Conservation (phyloP, 2,329 filamentous ascomycete species). For the Zasmidium cellare region DNA sequence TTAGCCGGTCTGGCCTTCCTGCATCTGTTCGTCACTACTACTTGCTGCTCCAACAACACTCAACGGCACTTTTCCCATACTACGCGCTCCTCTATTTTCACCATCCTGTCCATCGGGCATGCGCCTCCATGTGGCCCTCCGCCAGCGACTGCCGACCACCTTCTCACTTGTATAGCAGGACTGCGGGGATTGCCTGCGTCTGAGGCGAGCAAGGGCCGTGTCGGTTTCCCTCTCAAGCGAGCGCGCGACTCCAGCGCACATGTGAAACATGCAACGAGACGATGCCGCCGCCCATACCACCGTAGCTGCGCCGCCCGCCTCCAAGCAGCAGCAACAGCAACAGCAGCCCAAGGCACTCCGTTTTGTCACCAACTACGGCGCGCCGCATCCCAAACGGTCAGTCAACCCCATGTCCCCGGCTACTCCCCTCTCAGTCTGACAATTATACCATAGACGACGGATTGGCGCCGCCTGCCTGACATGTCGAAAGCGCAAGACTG, state of each 20-base stretch:
- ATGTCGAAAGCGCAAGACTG: slow-evolving; percentile 52
- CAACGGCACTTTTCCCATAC: neutral
- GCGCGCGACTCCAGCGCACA: slow-evolving; percentile 1
- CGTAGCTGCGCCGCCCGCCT: slow-evolving; percentile 4
- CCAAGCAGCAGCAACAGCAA: slow-evolving; percentile 5
- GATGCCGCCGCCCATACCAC: slow-evolving; percentile 5
- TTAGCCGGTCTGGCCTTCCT: neutral
- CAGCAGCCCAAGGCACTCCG: slow-evolving; percentile 43
- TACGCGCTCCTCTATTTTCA: neutral
- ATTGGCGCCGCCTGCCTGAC: slow-evolving; percentile 69
- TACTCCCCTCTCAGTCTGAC: neutral
- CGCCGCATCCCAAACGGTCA: slow-evolving; percentile 69
- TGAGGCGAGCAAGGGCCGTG: slow-evolving; percentile 1
- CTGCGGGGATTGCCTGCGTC: slow-evolving; percentile 11
- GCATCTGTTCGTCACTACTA: neutral
- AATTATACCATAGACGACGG: slow-evolving; percentile 54
- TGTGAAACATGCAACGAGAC: slow-evolving; percentile 22
- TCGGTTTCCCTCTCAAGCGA: neutral
- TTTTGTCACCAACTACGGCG: slow-evolving; percentile 80
- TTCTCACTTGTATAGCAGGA: neutral
- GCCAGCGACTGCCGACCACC: neutral
- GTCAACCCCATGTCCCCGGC: neutral
- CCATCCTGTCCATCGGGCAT: neutral
- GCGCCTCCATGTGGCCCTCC: neutral
- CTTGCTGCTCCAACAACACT: neutral